These are phyloP conservation scores for Angomonas deanei DNA, from an alignment of 208 protist species.

Conservation along the genomic window DNA sequence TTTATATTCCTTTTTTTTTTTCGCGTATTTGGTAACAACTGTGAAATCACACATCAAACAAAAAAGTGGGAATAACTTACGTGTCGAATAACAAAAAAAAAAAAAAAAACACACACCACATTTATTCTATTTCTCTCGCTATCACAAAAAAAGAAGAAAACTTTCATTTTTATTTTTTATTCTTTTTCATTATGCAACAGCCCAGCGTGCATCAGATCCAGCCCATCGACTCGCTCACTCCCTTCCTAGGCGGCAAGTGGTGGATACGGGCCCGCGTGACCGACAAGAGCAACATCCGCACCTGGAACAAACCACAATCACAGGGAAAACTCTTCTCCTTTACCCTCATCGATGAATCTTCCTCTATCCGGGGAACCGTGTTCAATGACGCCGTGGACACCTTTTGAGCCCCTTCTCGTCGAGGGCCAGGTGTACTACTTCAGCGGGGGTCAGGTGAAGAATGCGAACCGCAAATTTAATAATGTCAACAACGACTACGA, in stretches of 20 bases:
- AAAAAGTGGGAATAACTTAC: too few relatives aligned
- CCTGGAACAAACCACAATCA: slow-evolving; percentile 90
- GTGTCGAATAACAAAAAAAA: neutral
- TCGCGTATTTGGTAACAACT: neutral
- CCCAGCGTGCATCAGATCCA: slow-evolving; percentile 78
- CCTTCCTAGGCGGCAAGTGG: slow-evolving; percentile 85
- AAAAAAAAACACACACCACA: too few relatives aligned
- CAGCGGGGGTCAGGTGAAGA: slow-evolving; percentile 88
- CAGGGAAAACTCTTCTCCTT: slow-evolving; percentile 90
- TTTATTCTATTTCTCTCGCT: too few relatives aligned
- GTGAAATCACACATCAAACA: too few relatives aligned
- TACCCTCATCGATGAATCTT: slow-evolving; percentile 87
- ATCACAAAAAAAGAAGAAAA: too few relatives aligned
- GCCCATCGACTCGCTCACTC: slow-evolving; percentile 89
- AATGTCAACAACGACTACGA: slow-evolving; percentile 93
- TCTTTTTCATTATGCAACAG: slow-evolving; percentile 14
- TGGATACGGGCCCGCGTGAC: slow-evolving; percentile 88
- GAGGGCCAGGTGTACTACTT: slow-evolving; percentile 91
- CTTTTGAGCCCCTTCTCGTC: slow-evolving; percentile 80
- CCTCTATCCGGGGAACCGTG: slow-evolving; percentile 86
- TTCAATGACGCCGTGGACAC: slow-evolving; percentile 91
- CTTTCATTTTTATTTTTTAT: too few relatives aligned
- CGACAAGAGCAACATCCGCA: slow-evolving; percentile 88
- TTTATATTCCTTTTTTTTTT: neutral
- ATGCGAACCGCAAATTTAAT: slow-evolving; percentile 86